Conservation (phyloP, 2,329 filamentous ascomycete species). For the Calonectria pauciramosa region DNA sequence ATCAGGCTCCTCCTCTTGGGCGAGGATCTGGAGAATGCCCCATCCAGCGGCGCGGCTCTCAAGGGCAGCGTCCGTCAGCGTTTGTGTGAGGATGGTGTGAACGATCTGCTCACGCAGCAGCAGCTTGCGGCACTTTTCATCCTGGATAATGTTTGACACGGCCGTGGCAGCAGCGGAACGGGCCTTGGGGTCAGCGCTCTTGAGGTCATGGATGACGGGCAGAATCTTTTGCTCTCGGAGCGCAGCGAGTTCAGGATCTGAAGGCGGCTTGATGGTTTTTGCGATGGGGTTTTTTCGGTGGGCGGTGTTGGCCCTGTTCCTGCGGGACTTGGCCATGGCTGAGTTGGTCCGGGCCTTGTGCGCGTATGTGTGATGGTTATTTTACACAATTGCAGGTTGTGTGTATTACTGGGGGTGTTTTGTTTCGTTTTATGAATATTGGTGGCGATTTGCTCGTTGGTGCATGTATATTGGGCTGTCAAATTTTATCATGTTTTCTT, state of each 20-base stretch:
- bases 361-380: background rate
- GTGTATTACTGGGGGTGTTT: background rate
- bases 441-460: background rate
- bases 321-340: constrained; percentile 72
- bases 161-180: constrained; percentile 71
- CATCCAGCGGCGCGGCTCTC: constrained; percentile 77
- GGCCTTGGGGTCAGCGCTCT: constrained; percentile 70
- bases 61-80: constrained; percentile 72
- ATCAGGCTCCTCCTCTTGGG: constrained; percentile 74
- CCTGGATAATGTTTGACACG: constrained; percentile 73
- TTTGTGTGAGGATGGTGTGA: constrained; percentile 73
- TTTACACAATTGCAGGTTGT: background rate
- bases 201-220: constrained; percentile 72
- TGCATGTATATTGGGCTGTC: background rate
- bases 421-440: background rate
- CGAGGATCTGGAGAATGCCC: constrained; percentile 74
- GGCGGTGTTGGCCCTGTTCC: constrained; percentile 62
- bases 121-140: constrained; percentile 73
- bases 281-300: constrained; percentile 68
- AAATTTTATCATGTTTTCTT: constrained; percentile 20
- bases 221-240: constrained; percentile 74
- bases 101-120: constrained; percentile 77
- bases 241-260: constrained; percentile 74
- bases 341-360: background rate
- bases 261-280: constrained; percentile 71